A percentile compares a stretch with the other conserved stretches of the same genome.
These are phyloP conservation scores for Agrocybe pediades DNA, from an alignment of 768 basidiomycete species.

Conservation along the genomic window DNA sequence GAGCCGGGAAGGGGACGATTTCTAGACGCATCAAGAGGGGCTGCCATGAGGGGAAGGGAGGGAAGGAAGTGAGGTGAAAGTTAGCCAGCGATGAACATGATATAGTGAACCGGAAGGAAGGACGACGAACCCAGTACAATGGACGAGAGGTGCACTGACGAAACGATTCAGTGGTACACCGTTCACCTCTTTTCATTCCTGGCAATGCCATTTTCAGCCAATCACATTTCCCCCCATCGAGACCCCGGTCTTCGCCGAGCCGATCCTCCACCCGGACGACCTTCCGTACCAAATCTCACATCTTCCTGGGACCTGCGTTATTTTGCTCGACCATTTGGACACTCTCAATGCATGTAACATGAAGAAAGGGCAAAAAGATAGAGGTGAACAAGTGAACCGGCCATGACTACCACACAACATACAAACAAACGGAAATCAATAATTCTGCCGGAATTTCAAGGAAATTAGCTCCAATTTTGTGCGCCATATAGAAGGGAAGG, in stretches of 20 bases:
- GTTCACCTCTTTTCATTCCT: slow-evolving; percentile 23
- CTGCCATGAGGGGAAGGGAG: slow-evolving; percentile 29
- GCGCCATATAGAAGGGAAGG: not conserved
- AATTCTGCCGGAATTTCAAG: too few relatives aligned
- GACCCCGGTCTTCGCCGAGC: slow-evolving; percentile 20
- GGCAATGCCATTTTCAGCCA: slow-evolving; percentile 16
- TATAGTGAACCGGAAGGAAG: slow-evolving; percentile 32
- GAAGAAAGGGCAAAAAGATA: too few relatives aligned
- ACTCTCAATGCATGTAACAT: too few relatives aligned
- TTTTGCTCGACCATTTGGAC: too few relatives aligned
- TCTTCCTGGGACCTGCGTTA: not conserved
- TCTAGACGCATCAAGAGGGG: slow-evolving; percentile 5
- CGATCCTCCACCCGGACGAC: slow-evolving; percentile 7
- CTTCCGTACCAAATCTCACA: not conserved
- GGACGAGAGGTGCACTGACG: slow-evolving; percentile 32
- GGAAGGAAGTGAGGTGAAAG: slow-evolving; percentile 13
- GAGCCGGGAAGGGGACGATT: slow-evolving; percentile 6
- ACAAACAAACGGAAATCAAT: too few relatives aligned
- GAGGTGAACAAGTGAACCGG: too few relatives aligned
- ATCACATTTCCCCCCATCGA: slow-evolving; percentile 8
- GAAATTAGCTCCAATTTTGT: not conserved
- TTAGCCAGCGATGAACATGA: slow-evolving; percentile 19
- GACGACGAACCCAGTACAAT: slow-evolving; percentile 40
- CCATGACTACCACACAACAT: too few relatives aligned
- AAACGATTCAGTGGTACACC: slow-evolving; percentile 42